These are phyloP conservation scores for Podospora appendiculata DNA, from an alignment of 495 filamentous ascomycete genomes.

Conservation along the genomic window DNA sequence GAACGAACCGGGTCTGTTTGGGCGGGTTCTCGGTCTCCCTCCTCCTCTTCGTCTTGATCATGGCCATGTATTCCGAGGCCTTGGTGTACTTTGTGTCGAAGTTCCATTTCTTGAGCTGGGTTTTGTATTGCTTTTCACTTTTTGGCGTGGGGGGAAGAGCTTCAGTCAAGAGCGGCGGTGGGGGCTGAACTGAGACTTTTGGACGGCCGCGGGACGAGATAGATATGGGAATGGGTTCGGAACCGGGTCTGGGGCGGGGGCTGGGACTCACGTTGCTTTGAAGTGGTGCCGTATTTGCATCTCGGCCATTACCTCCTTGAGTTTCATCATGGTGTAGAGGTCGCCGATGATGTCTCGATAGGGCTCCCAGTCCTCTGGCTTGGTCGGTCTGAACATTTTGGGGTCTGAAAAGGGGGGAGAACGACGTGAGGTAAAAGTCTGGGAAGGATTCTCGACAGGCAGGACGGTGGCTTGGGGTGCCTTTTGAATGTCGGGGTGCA, in stretches of 20 bases:
- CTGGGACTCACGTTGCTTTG: slow-evolving; percentile 32
- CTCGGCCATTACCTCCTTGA: slow-evolving; percentile 28
- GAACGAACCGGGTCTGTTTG: slow-evolving; percentile 22
- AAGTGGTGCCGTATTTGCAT: slow-evolving; percentile 22
- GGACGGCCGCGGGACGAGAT: not conserved
- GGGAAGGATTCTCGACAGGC: not conserved
- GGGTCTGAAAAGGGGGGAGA: too few species aligned
- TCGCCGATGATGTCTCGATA: slow-evolving; percentile 25
- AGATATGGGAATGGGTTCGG: not conserved
- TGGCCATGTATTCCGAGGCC: slow-evolving; percentile 28
- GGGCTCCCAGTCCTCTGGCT: slow-evolving; percentile 31
- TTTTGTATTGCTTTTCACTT: slow-evolving; percentile 31
- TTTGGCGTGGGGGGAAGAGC: not conserved
- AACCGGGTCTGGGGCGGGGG: too few species aligned
- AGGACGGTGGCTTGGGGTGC: not conserved
- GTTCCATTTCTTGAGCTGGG: slow-evolving; percentile 31
- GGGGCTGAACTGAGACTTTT: too few species aligned
- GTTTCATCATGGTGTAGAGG: slow-evolving; percentile 25
- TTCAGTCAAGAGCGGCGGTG: not conserved
- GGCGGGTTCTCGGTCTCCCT: slow-evolving; percentile 18
- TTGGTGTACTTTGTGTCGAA: slow-evolving; percentile 34
- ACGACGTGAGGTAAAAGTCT: too few species aligned
- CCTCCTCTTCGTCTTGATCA: slow-evolving; percentile 25
- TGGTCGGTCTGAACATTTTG: slow-evolving; percentile 17
- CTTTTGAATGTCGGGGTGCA: not conserved